phyloP scores from a whole-genome alignment of 2,329 filamentous ascomycete genomes.

The Fusarium chlamydosporum region DNA sequence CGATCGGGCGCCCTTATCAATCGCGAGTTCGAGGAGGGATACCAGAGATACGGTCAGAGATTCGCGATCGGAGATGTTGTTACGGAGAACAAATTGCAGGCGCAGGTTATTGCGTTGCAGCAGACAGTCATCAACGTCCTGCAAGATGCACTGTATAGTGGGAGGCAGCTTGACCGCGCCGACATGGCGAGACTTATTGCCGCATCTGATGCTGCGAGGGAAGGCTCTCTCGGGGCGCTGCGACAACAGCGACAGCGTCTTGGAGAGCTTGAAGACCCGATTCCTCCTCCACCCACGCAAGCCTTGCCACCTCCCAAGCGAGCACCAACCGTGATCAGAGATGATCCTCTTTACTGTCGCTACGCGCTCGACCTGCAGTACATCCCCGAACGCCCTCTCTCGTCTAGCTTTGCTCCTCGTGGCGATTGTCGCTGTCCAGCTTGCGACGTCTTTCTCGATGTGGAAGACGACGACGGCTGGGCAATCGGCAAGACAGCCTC shows the following conservation, averaged over 20 bases:
- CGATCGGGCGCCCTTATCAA: slow-evolving; percentile 46
- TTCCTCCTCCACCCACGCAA: background rate
- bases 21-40: slow-evolving; percentile 47
- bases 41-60: slow-evolving; percentile 39
- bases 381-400: slow-evolving; percentile 27
- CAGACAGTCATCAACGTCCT: slow-evolving; percentile 49
- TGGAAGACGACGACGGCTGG: slow-evolving; percentile 45
- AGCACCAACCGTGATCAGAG: slow-evolving; percentile 18
- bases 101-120: slow-evolving; percentile 47
- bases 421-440: slow-evolving; percentile 41
- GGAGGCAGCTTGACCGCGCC: slow-evolving; percentile 40
- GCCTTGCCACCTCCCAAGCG: slow-evolving; percentile 5
- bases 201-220: slow-evolving; percentile 46
- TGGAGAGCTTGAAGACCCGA: slow-evolving; percentile 19
- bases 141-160: slow-evolving; percentile 44
- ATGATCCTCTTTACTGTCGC: slow-evolving; percentile 43
- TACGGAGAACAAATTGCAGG: slow-evolving; percentile 48
- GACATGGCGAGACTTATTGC: slow-evolving; percentile 47
- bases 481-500: slow-evolving; percentile 40
- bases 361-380: slow-evolving; percentile 47
- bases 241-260: slow-evolving; percentile 44
- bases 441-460: slow-evolving; percentile 36
- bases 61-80: slow-evolving; percentile 48
- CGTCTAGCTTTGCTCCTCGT: slow-evolving; percentile 36
- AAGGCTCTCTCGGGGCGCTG: slow-evolving; percentile 42